Conservation (phyloP, 2,329 filamentous ascomycete genomes). For the Taxawa tesnikishii region DNA sequence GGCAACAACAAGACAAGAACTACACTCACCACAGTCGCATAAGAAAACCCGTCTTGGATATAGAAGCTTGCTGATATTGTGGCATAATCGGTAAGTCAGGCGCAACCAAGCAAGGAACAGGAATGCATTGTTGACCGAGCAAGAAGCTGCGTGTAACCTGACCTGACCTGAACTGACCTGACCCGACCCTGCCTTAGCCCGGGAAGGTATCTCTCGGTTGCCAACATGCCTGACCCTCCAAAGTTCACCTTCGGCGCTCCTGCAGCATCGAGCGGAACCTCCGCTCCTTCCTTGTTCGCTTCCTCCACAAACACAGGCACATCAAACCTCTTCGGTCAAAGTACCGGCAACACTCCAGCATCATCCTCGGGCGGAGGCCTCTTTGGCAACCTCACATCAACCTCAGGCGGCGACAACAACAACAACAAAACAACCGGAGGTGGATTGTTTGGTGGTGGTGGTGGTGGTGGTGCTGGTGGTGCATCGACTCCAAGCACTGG, state of each 20-base stretch:
- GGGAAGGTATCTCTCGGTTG: too few species aligned
- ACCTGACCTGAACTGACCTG: too few species aligned
- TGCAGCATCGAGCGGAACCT: constrained; percentile 22
- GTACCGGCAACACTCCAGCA: constrained; percentile 6
- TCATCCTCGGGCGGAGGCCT: constrained; percentile 11
- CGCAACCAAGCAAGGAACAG: too few species aligned
- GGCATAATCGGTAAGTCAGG: too few species aligned
- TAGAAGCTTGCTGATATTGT: too few species aligned
- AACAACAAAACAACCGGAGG: constrained; percentile 8
- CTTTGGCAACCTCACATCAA: constrained; percentile 17
- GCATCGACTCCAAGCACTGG: constrained; percentile 3
- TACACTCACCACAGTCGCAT: too few species aligned
- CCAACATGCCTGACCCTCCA: constrained; percentile 13
- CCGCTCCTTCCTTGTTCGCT: constrained; percentile 11
- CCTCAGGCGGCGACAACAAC: constrained; percentile 4
- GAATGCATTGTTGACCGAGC: too few species aligned
- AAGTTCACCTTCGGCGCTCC: constrained; percentile 21
- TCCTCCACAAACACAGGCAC: constrained; percentile 2
- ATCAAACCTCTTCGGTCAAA: constrained; percentile 9
- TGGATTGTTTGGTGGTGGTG: constrained; percentile 8
- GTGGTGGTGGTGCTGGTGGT: constrained; percentile 5
- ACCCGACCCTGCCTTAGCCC: too few species aligned
- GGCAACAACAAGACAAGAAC: too few species aligned
- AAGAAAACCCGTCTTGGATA: too few species aligned
- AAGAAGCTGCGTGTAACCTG: too few species aligned